A percentile compares a stretch with the other conserved stretches of the same genome.
phyloP scores from a whole-genome alignment of 163 green algal species.

The Picocystis sp. region DNA sequence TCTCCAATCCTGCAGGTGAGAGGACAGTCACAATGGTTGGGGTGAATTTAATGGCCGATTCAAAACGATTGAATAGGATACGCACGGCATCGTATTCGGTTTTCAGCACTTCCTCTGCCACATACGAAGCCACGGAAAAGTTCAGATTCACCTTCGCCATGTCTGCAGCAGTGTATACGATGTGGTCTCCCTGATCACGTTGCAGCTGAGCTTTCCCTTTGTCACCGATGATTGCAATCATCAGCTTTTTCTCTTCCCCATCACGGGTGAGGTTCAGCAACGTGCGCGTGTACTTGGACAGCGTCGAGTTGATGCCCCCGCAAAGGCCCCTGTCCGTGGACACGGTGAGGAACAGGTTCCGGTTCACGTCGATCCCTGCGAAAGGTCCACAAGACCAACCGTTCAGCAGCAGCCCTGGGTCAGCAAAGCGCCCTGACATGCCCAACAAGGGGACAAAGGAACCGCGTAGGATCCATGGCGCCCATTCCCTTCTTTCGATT shows the following conservation, averaged over 20 bases:
- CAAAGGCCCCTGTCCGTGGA: constrained; percentile 81
- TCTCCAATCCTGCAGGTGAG: constrained; percentile 61
- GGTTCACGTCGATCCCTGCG: constrained; percentile 11
- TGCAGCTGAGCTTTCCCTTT: constrained; percentile 77
- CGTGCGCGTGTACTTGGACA: constrained; percentile 61
- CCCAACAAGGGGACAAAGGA: background rate
- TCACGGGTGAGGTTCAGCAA: constrained; percentile 16
- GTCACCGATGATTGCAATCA: constrained; percentile 51
- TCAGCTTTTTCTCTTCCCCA: constrained; percentile 13
- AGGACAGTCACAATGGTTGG: constrained; percentile 87
- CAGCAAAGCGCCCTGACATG: background rate
- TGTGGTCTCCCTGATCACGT: constrained; percentile 34
- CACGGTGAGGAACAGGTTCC: constrained; percentile 68
- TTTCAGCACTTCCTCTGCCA: constrained; percentile 80
- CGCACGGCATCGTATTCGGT: constrained; percentile 56
- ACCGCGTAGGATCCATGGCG: too few species aligned
- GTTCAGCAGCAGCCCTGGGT: background rate
- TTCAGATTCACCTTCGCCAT: constrained; percentile 66
- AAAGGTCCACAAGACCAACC: background rate
- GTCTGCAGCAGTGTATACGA: constrained; percentile 44
- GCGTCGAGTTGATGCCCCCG: constrained; percentile 91
- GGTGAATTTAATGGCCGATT: constrained; percentile 78
- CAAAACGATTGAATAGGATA: constrained; percentile 91
- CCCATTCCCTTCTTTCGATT: too few species aligned
- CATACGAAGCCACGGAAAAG: constrained; percentile 54